Conservation (phyloP, 2,329 filamentous ascomycete species). For the Apiospora pterosperma region DNA sequence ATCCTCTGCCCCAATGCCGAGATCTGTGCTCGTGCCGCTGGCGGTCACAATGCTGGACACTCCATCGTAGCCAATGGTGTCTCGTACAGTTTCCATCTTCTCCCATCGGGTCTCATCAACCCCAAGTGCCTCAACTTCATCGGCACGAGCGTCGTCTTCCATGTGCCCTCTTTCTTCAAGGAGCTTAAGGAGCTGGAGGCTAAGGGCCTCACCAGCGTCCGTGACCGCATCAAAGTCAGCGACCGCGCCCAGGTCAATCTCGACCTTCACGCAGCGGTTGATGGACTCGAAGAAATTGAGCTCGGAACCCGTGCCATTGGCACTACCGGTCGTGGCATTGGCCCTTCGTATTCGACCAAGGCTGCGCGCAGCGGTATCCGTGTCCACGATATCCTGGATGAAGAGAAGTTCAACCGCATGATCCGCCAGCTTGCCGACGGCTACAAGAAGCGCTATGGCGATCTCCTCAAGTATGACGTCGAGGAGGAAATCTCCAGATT, state of each 20-base stretch:
- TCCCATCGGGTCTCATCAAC: slow-evolving; percentile 66
- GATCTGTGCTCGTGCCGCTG: slow-evolving; percentile 11
- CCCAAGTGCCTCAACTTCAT: slow-evolving; percentile 70
- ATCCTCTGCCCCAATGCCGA: slow-evolving; percentile 4
- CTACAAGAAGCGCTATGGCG: slow-evolving; percentile 55
- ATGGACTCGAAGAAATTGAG: slow-evolving; percentile 61
- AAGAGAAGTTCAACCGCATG: slow-evolving; percentile 62
- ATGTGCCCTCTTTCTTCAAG: slow-evolving; percentile 58
- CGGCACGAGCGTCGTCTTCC: slow-evolving; percentile 34
- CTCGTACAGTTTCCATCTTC: slow-evolving; percentile 12
- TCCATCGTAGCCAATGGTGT: slow-evolving; percentile 13
- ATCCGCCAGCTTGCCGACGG: slow-evolving; percentile 57
- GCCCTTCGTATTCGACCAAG: slow-evolving; percentile 47
- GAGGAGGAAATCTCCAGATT: slow-evolving; percentile 63
- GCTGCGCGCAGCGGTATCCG: slow-evolving; percentile 64
- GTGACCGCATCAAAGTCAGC: slow-evolving; percentile 58
- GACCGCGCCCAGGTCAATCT: slow-evolving; percentile 62
- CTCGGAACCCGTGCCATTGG: slow-evolving; percentile 29
- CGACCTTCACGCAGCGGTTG: slow-evolving; percentile 61
- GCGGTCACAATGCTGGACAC: slow-evolving; percentile 12
- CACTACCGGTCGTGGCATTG: slow-evolving; percentile 33
- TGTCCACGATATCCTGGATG: slow-evolving; percentile 65
- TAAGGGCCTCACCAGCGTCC: slow-evolving; percentile 53
- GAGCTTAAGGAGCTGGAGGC: slow-evolving; percentile 58
- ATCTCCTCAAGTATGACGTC: slow-evolving; percentile 61